These are phyloP conservation scores for Phragmites australis DNA, from an alignment of 176 grass and related monocot species.

Conservation along the genomic window DNA sequence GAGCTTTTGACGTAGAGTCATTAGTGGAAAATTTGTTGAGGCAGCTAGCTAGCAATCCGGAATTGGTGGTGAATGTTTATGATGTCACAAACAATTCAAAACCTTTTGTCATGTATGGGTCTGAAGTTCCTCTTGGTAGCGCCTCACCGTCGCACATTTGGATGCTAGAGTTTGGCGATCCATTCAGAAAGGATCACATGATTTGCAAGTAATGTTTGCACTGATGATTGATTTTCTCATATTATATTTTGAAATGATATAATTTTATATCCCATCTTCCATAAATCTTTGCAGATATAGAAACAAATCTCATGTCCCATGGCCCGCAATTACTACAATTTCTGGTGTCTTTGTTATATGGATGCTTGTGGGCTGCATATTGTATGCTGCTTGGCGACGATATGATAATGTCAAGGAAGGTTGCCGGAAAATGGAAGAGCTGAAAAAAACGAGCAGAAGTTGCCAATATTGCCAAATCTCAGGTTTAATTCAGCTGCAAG, in stretches of 20 bases:
- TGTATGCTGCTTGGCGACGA: conserved; percentile 84
- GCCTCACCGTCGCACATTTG: conserved; percentile 58
- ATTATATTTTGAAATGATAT: conserved; percentile 14
- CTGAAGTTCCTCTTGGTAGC: conserved; percentile 63
- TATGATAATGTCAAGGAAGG: conserved; percentile 96
- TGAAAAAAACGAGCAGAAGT: conserved; percentile 91
- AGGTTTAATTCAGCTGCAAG: conserved; percentile 51
- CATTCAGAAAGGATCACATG: conserved; percentile 90
- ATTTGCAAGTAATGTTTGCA: conserved; percentile 66
- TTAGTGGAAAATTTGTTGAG: conserved; percentile 88
- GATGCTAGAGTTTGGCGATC: conserved; percentile 93
- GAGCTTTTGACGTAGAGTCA: conserved; percentile 97
- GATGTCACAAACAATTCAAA: conserved; percentile 85
- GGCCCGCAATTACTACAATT: conserved; percentile 68
- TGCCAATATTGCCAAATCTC: conserved; percentile 96
- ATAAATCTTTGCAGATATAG: conserved; percentile 69
- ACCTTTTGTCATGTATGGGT: conserved; percentile 93
- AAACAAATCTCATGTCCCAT: conserved; percentile 65
- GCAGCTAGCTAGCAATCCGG: conserved; percentile 90
- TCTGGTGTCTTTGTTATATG: conserved; percentile 71
- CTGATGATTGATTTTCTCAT: conserved; percentile 21
- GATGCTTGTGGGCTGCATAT: conserved; percentile 81
- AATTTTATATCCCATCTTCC: conserved; percentile 4
- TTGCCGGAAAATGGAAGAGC: conserved; percentile 81
- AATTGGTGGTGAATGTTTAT: conserved; percentile 96